Base-by-base conservation (phyloP, 2,329 filamentous ascomycete genomes). In the Fusarium guadeloupense region DNA sequence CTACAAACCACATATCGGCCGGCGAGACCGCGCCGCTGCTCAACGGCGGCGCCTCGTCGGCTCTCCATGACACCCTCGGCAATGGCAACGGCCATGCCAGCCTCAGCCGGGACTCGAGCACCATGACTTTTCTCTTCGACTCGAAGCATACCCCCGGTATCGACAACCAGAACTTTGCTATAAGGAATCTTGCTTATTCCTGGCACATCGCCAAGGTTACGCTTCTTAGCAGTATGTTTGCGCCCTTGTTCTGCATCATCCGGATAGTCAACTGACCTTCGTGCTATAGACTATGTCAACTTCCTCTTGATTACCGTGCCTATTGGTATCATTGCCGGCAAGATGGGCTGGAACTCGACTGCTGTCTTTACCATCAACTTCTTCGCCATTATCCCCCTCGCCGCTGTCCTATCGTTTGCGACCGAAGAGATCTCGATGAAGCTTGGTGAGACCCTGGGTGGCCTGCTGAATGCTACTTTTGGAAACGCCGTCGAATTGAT, bases 401-500 rank as follows among this genome's bases (percentile, higher is more conserved):
- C 89, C 12, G 85, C 89, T 19, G 83, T 92, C 57, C 79, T 93
- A 55, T 90, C 88, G 49, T 92, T 91, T 74, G 90, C 89, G 54
- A 92, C 90, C 2, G 90, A 93, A 75, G 89, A 93, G 76, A 85
- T 93, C 56, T 88, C 89, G 4, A 80, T 83, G 13, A 89, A 89
- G 71, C 77, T 93, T 20, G 90, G 90, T 41, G 87, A 92, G 69
- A 89, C 89, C 2, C 75, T 93, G 23, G 90, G 90, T 53, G 90
- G 90, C 16, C 75, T 91, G 59, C 80, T 91, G 57, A 92, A 92
- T 73, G 89, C 89, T 23, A 92, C 89, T 1, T 92, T 92, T 75
- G 89, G 89, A 68, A 93, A 92, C 75, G 89, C 89, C 13, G 90
- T 93, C 45, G 90, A 93, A 74, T 76, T 93, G 63, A 92, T 92